Evolutionary conservation across 2,329 filamentous ascomycete genomes (phyloP).

Genomic region (Aspergillus ruber): DNA sequence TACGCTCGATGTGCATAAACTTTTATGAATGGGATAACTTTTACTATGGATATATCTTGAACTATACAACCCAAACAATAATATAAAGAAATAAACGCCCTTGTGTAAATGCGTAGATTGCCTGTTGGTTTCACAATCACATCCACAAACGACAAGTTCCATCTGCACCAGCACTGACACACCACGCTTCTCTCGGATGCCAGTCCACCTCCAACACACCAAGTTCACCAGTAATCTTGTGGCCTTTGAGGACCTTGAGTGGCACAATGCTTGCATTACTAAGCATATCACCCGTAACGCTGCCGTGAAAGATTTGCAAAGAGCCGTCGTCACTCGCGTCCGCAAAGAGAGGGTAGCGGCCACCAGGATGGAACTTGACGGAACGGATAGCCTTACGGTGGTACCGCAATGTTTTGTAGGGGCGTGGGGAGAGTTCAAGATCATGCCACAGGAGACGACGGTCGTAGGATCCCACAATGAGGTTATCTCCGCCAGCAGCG

Average conservation of each 20-base stretch:
- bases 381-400: conserved; percentile 85
- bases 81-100: conserved; percentile 23
- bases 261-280: conserved; percentile 96
- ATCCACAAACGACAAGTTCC: conserved; percentile 89
- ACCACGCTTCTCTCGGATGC: conserved; percentile 93
- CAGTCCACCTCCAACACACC: conserved; percentile 93
- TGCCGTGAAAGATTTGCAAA: conserved; percentile 93
- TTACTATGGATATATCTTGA: conserved; percentile 26
- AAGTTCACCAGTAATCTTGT: conserved; percentile 76
- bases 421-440: conserved; percentile 79
- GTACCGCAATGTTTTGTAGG: conserved; percentile 95
- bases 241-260: conserved; percentile 85
- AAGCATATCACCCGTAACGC: conserved; percentile 89
- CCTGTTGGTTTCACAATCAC: conserved; percentile 31
- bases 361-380: conserved; percentile 76
- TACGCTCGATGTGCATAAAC: not conserved
- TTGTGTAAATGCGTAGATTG: conserved; percentile 12
- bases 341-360: conserved; percentile 76
- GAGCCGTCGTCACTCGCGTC: conserved; percentile 93
- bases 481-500: conserved; percentile 84
- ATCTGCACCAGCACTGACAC: conserved; percentile 88
- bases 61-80: conserved; percentile 7
- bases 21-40: conserved; percentile 11
- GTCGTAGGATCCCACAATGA: conserved; percentile 93
- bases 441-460: conserved; percentile 94